Conservation (phyloP, 139 green algal species). For the Zygnema circumcarinatum region DNA sequence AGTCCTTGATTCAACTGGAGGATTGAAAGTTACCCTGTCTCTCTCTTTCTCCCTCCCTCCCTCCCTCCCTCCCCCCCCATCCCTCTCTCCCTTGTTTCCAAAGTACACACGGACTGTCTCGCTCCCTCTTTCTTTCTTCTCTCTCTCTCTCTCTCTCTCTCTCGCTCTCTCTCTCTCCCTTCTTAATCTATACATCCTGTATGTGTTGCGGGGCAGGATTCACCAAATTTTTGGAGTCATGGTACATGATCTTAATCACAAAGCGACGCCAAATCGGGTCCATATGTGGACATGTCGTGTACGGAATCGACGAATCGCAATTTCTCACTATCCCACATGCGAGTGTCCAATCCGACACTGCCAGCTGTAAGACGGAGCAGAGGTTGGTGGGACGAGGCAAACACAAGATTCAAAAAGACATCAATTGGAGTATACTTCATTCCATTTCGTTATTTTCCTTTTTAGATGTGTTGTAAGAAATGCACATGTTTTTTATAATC, state of each 20-base stretch:
- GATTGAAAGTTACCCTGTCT: too few relatives aligned
- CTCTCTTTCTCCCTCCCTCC: too few relatives aligned
- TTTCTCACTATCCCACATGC: slow-evolving; percentile 76
- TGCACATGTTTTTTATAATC: too few relatives aligned
- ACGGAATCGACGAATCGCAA: slow-evolving; percentile 77
- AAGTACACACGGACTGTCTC: too few relatives aligned
- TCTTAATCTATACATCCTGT: too few relatives aligned
- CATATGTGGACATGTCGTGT: slow-evolving; percentile 85
- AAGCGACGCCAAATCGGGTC: slow-evolving; percentile 72
- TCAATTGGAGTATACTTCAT: not conserved
- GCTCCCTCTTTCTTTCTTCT: too few relatives aligned
- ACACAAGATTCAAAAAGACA: not conserved
- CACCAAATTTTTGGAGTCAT: slow-evolving; percentile 80
- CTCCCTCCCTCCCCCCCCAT: too few relatives aligned
- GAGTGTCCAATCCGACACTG: slow-evolving; percentile 56
- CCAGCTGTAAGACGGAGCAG: slow-evolving; percentile 53
- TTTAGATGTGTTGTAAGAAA: not conserved
- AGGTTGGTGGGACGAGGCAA: slow-evolving; percentile 57
- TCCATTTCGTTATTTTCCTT: too few relatives aligned
- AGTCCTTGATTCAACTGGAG: too few relatives aligned
- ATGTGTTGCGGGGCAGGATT: slow-evolving; percentile 42
- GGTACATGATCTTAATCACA: slow-evolving; percentile 91
- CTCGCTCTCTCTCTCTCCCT: too few relatives aligned
- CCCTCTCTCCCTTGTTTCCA: too few relatives aligned
- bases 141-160: too few relatives aligned